Conservation (phyloP, 805 yeast species). For the Pichia rugopelliculosa region DNA sequence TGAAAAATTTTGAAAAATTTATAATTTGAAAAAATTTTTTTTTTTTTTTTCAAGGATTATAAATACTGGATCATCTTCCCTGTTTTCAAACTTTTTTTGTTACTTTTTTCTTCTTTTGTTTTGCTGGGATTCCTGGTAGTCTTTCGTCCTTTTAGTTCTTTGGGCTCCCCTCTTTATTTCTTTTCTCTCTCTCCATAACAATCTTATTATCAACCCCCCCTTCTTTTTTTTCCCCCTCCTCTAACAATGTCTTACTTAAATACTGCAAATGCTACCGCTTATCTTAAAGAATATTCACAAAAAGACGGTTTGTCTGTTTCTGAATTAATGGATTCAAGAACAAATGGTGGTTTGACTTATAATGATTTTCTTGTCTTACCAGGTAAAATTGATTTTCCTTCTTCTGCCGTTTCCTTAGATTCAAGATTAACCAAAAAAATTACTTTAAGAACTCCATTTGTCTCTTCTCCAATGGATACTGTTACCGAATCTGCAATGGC, state of each 20-base stretch:
- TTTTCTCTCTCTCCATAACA: too few relatives aligned
- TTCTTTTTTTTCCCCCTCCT: constrained; percentile 14
- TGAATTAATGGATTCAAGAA: constrained; percentile 80
- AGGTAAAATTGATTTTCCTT: constrained; percentile 86
- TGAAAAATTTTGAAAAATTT: background rate
- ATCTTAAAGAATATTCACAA: constrained; percentile 54
- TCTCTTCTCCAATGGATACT: constrained; percentile 99
- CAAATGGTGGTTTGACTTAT: constrained; percentile 95
- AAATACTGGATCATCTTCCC: background rate
- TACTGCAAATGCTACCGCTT: constrained; percentile 56
- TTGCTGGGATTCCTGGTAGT: constrained; percentile 4
- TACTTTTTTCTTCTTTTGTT: background rate
- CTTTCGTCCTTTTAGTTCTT: constrained; percentile 15
- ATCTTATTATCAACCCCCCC: constrained; percentile 12
- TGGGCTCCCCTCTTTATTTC: constrained; percentile 21
- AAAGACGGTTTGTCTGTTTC: constrained; percentile 83
- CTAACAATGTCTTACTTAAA: constrained; percentile 26
- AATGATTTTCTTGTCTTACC: constrained; percentile 94
- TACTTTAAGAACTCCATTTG: constrained; percentile 86
- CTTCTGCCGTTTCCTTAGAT: constrained; percentile 70
- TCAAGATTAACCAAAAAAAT: constrained; percentile 87
- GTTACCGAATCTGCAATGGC: constrained; percentile 98
- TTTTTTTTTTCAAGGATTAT: background rate
- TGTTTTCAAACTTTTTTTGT: background rate
- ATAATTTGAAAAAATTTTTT: background rate